Conservation (phyloP, 2,329 filamentous ascomycete species). For the Dactylellina drechsleri region DNA sequence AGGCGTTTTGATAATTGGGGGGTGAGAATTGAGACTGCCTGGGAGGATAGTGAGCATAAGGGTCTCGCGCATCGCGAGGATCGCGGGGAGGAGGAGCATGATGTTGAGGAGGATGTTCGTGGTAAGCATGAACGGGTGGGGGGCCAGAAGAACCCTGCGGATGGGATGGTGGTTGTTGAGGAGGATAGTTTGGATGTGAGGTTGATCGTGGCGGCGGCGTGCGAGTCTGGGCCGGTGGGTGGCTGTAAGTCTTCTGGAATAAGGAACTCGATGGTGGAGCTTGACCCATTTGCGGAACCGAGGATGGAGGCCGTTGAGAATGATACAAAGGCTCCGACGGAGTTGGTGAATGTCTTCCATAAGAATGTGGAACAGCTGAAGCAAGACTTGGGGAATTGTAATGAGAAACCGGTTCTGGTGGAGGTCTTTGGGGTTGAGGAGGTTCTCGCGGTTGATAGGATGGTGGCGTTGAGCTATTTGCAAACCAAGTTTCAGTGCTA, state of each 20-base stretch:
- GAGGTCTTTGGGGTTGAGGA: slow-evolving; percentile 28
- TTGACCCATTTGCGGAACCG: slow-evolving; percentile 29
- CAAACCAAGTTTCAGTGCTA: slow-evolving; percentile 38
- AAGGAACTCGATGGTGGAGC: slow-evolving; percentile 35
- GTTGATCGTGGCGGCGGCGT: slow-evolving; percentile 48
- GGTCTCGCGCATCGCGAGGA: slow-evolving; percentile 26
- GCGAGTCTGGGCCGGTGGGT: slow-evolving; percentile 35
- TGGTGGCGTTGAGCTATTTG: slow-evolving; percentile 16
- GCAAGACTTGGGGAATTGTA: slow-evolving; percentile 50
- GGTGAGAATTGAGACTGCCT: slow-evolving; percentile 45
- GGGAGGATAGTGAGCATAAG: slow-evolving; percentile 34
- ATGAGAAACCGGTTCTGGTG: slow-evolving; percentile 46
- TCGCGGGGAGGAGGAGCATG: slow-evolving; percentile 40
- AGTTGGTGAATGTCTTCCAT: slow-evolving; percentile 42
- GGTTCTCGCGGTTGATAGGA: slow-evolving; percentile 34
- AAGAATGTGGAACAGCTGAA: slow-evolving; percentile 36
- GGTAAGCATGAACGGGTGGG: slow-evolving; percentile 25
- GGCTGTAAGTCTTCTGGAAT: slow-evolving; percentile 38
- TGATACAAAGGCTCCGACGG: slow-evolving; percentile 41
- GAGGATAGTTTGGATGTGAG: slow-evolving; percentile 49
- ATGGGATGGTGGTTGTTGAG: slow-evolving; percentile 40
- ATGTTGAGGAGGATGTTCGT: slow-evolving; percentile 46
- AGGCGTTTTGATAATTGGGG: slow-evolving; percentile 42
- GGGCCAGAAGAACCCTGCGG: slow-evolving; percentile 23
- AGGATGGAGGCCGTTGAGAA: slow-evolving; percentile 38